Base-by-base conservation (phyloP, 139 green algal genomes). In the Marvania coccoides region DNA sequence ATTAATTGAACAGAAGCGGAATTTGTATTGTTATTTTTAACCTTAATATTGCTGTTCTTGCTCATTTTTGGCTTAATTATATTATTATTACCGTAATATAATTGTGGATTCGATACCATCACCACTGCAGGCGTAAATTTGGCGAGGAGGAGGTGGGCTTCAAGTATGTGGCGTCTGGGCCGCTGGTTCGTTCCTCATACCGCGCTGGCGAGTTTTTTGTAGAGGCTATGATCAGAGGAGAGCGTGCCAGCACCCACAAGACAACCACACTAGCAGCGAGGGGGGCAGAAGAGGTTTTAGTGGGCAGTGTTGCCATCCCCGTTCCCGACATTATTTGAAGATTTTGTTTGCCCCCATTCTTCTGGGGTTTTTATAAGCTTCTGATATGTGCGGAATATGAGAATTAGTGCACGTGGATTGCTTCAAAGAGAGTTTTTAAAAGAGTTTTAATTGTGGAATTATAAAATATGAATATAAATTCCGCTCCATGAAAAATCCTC, bases 151-250 rank as follows among this genome's bases (percentile, higher is more conserved):
- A 74, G 15, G 66, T 98, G 5, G 89, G 90, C 30, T 98, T 97
- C 73, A 72, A 88, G 67, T 98, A 98, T 69, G 92, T 95, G 7
- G 94, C 94, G 4, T 86, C 81, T 5, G 94, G 94, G 6, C 90
- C 94, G 5, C 81, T 98, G 81, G 94, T 99, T 24, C 82, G 95
- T 10, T 95, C 84, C 14, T 95, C 83, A 0, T 99, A 99, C 80
- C 74, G 84, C 6, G 95, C 95, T 0, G 93, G 93, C 1, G 90
- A 97, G 74, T 91, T 70, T 45, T 70, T 70, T 47, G 47, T 70
- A 7, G 45, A 70, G 31, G 63, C 63, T 26, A 63, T 70, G 63
- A 63, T 70, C 12, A 6, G 63, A 26, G 47, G 26, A 23, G 47
- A 70, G 40, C 19, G 46, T 1, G 45, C 28, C 13, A 63, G 40